Evolutionary conservation across 2,329 filamentous ascomycete species (phyloP), one percentile per base, ranked within the genome.

Genomic region (Dendrostoma leiphaemia): DNA sequence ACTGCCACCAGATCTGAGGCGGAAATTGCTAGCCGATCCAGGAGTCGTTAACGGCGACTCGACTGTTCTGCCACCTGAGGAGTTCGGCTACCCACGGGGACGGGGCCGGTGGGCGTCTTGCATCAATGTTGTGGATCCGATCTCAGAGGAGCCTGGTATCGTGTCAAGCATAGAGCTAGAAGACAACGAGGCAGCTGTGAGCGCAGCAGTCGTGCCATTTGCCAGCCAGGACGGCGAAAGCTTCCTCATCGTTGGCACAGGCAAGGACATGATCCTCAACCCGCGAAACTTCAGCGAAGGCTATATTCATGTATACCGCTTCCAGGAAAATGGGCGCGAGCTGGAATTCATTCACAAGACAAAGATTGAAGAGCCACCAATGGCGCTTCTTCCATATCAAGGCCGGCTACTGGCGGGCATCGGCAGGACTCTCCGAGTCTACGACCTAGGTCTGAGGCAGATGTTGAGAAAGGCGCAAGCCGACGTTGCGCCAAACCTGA

Each of bases 311-410:
- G 89, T 97, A 24, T 99, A 97, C 71, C 85, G 91, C 38, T 90
- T 99, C 69, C 83, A 88, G 48, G 88, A 95, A 46, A 85, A 91
- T 58, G 95, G 95, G n/a, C 85, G 85, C 52, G 85, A 91, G 64
- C 81, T 99, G 15, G 90, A 97, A 65, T 94, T 97, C 55, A 92
- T 97, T 59, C 94, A 99, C 74, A 97, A 97, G 71, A 99, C 95
- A 1, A 91, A 91, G 64, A 82, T 97, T 6, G 90, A 95, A 61
- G 86, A 91, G 60, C 92, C 93, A 2, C 91, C 95, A 1, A 84
- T 91, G 64, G 93, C 94, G n/a, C 78, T 99, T 15, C 77, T 94
- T n/a, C 80, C 85, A 3, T 99, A 99, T 76, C 93, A 97, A 69
- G 95, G 95, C 28, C 88, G 89, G 60, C 78, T 99, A 1, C 75